Base-by-base conservation (phyloP, 495 filamentous ascomycete genomes). In the Penicillium mononematosum region DNA sequence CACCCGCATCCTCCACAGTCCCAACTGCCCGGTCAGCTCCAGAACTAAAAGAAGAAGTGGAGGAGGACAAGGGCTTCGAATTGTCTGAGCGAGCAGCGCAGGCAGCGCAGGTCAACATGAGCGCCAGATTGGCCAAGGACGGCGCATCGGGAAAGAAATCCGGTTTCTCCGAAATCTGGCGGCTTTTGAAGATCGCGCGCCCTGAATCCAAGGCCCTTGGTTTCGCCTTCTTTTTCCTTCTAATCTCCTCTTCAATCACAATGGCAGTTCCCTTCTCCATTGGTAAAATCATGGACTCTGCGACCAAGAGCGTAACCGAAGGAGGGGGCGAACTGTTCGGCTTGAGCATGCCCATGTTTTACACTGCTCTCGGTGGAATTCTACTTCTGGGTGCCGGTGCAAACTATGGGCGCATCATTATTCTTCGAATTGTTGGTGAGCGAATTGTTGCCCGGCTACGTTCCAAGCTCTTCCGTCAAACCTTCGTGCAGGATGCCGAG, bases 251-350 rank as follows among this genome's bases (percentile, higher is more conserved):
- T 5, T 77, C 82, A 32, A 89, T 98, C 58, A 94, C 91, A 31
- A 95, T 98, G 85, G 90, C 90, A 5, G 89, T 98, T 54, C 94
- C 94, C 17, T 93, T 96, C 64, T 95, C 92, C 0, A 96, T 98
- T 60, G 94, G 94, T 24, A 92, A 90, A 72, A 94, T 98, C 50
- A 81, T 98, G 69, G 95, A 98, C 73, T 81, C 90, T 41, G 89
- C 91, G 27, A 90, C 88, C 0, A 87, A 70, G 72, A 78, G 58
- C 54, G 74, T 52, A 1, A 64, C 71, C 22, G 76, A 83, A 44
- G 81, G 75, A 4, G 78, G 74, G 46, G 69, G 66, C 36, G 66
- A 75, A 53, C 78, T 95, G 4, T 91, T 94, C 65, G 91, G 91
- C 6, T 65, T 93, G 55, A 85, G 85, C 45, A 70, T 88, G 45